Conservation (phyloP, 305 asterid genomes). For the Solanum aculeatissimum region DNA sequence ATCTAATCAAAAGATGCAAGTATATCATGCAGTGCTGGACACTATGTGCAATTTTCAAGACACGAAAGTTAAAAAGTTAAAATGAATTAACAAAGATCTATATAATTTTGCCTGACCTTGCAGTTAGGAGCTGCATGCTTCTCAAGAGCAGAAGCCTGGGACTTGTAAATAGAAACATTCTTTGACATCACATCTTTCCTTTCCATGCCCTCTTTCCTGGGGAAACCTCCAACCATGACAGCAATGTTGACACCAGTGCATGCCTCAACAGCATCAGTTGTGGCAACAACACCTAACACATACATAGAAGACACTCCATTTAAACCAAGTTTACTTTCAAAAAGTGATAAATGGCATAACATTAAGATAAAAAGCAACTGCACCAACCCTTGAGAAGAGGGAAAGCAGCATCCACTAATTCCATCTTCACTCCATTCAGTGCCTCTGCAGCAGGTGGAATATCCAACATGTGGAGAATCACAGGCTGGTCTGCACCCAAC, state of each 20-base stretch:
- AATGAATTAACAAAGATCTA: not conserved
- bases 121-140: constrained; percentile 88
- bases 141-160: constrained; percentile 98
- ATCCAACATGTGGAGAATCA: constrained; percentile 91
- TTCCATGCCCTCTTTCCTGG: constrained; percentile 98
- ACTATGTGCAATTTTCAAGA: not conserved
- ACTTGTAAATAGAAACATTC: constrained; percentile 91
- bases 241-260: constrained; percentile 81
- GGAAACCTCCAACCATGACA: constrained; percentile 97
- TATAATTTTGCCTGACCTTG: constrained; percentile 42
- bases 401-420: constrained; percentile 84
- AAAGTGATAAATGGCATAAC: not conserved
- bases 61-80: not conserved
- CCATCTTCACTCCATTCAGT: constrained; percentile 88
- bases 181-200: constrained; percentile 96
- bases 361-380: not conserved
- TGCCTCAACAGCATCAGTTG: constrained; percentile 83
- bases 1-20: not conserved
- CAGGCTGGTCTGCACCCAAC: constrained; percentile 91
- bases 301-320: not conserved
- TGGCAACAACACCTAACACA: constrained; percentile 75
- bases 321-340: not conserved
- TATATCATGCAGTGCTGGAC: not conserved
- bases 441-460: constrained; percentile 92
- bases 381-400: constrained; percentile 78